Conservation (phyloP, 495 filamentous ascomycete genomes). For the Hypoxylon trugodes region DNA sequence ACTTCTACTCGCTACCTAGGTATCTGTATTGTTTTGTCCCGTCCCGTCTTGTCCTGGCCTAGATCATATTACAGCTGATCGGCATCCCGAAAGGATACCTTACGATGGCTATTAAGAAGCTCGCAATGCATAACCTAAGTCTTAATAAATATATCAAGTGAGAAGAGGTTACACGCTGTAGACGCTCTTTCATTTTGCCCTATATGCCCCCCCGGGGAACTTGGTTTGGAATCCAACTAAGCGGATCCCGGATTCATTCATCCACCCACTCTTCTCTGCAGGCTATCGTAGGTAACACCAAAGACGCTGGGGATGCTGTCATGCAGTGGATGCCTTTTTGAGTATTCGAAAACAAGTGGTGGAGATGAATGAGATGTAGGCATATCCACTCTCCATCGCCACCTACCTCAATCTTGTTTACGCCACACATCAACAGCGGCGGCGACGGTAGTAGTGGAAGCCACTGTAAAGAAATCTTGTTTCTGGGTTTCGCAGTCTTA, state of each 20-base stretch:
- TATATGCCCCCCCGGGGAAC: conserved; percentile 2
- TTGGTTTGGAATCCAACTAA: conserved; percentile 13
- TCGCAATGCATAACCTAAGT: neutral
- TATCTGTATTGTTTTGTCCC: neutral
- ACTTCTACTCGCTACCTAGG: conserved; percentile 3
- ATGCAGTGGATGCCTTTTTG: conserved; percentile 1
- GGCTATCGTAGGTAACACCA: no score
- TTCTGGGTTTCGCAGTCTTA: conserved; percentile 22
- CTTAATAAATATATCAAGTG: conserved; percentile 2
- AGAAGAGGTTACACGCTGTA: conserved; percentile 9
- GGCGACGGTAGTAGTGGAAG: no score
- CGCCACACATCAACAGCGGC: conserved; percentile 26
- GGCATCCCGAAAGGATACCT: conserved; percentile 8
- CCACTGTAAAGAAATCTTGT: conserved; percentile 4
- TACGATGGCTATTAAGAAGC: neutral
- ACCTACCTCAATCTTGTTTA: conserved; percentile 27
- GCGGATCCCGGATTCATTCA: conserved; percentile 16
- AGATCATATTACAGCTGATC: conserved; percentile 13
- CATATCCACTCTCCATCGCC: neutral
- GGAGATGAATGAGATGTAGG: conserved; percentile 13
- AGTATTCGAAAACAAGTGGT: neutral
- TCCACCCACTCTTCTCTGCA: neutral
- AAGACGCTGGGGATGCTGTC: no score
- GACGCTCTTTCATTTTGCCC: neutral
- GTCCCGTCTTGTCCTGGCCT: neutral